Evolutionary conservation across 495 filamentous ascomycete species (phyloP).

Genomic region (Usnea hakonensis): DNA sequence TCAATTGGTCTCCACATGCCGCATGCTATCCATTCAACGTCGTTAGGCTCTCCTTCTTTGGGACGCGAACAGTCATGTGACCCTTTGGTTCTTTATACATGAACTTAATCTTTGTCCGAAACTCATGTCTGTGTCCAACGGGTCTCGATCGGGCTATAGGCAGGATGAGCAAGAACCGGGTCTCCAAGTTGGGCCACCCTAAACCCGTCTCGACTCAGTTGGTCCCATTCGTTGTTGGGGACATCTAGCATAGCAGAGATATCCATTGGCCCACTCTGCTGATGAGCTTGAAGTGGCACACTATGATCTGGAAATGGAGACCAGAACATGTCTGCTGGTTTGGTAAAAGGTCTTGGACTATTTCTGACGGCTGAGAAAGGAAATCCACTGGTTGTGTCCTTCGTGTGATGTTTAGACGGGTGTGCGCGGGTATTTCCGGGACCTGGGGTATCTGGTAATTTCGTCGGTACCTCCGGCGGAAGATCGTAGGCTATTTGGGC

Average conservation of each 20-base stretch:
- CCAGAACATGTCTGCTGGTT: conserved; percentile 17
- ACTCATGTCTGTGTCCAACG: conserved; percentile 4
- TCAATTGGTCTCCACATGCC: too few relatives aligned
- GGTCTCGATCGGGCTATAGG: neutral
- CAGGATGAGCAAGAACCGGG: neutral
- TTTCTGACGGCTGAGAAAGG: neutral
- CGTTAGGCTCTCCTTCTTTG: neutral
- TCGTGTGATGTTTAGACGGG: neutral
- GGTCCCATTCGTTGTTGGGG: conserved; percentile 15
- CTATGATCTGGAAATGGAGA: conserved; percentile 24
- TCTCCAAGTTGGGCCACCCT: conserved; percentile 10
- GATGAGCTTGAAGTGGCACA: conserved; percentile 14
- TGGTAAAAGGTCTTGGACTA: neutral
- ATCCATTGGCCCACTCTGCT: conserved; percentile 15
- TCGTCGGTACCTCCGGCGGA: neutral
- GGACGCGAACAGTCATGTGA: neutral
- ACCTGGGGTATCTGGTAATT: neutral
- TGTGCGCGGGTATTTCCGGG: neutral
- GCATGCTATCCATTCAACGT: neutral
- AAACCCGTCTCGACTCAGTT: conserved; percentile 23
- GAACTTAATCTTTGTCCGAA: neutral
- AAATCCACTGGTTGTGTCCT: neutral
- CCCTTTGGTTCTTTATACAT: neutral
- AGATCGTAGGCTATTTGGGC: neutral
- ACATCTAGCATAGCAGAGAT: conserved; percentile 13